phyloP scores from a whole-genome alignment of 805 yeast genomes.

The Kuraishia ogatae region DNA sequence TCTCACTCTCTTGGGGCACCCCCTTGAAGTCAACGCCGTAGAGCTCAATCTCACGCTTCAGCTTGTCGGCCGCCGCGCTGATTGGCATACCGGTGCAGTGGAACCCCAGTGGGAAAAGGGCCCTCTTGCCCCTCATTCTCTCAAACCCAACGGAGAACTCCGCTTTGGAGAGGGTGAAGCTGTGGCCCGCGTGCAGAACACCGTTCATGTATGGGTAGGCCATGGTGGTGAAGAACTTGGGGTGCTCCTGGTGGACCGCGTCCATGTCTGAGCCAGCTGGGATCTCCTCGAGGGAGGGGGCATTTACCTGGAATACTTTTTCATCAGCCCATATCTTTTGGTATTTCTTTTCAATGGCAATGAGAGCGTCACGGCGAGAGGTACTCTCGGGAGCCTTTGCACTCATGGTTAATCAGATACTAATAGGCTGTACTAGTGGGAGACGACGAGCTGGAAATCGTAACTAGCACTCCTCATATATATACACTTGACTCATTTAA shows the following conservation, averaged over 20 bases:
- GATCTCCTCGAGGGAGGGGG: constrained; percentile 67
- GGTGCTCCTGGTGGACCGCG: constrained; percentile 68
- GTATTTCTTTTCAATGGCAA: constrained; percentile 81
- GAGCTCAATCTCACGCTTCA: constrained; percentile 83
- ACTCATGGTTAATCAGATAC: background rate
- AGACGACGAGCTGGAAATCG: background rate
- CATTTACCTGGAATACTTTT: constrained; percentile 77
- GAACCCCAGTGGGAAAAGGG: constrained; percentile 93
- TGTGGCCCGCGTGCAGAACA: constrained; percentile 94
- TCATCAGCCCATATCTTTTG: constrained; percentile 85
- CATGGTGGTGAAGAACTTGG: constrained; percentile 88
- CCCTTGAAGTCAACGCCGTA: constrained; percentile 78
- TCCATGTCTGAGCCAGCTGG: constrained; percentile 48
- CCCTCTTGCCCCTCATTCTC: constrained; percentile 88
- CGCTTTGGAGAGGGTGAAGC: constrained; percentile 88
- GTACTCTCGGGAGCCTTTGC: constrained; percentile 28
- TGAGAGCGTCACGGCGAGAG: constrained; percentile 88
- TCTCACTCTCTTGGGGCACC: constrained; percentile 50
- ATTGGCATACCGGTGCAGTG: constrained; percentile 99
- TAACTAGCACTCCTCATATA: background rate
- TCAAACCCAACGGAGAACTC: constrained; percentile 92
- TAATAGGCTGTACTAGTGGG: background rate
- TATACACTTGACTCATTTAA: background rate
- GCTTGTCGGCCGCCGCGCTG: constrained; percentile 89
- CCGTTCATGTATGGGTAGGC: constrained; percentile 99